Conservation (phyloP, 2,329 filamentous ascomycete species). For the Neopestalotiopsis sp. region DNA sequence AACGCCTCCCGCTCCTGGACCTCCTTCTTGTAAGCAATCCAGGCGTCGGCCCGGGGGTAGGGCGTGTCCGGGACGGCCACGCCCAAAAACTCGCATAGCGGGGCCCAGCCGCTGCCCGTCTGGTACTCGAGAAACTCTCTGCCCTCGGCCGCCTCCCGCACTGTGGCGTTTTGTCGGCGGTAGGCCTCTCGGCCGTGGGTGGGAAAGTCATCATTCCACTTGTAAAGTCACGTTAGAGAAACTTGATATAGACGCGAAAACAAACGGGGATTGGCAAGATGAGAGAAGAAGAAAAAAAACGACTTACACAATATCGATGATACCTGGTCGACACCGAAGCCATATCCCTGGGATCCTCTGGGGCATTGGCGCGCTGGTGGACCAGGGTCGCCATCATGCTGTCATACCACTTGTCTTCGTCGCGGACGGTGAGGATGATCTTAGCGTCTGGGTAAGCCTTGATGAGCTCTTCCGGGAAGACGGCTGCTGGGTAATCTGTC, state of each 20-base stretch:
- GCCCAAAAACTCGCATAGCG: slow-evolving; percentile 35
- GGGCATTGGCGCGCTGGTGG: slow-evolving; percentile 27
- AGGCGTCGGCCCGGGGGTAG: slow-evolving; percentile 37
- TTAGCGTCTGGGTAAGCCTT: slow-evolving; percentile 68
- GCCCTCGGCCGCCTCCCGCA: slow-evolving; percentile 24
- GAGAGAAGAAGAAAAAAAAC: not conserved
- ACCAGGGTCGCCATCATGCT: slow-evolving; percentile 42
- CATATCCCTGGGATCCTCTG: slow-evolving; percentile 28
- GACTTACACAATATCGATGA: slow-evolving; percentile 30
- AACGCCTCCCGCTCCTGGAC: slow-evolving; percentile 8
- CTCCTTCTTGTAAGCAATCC: slow-evolving; percentile 33
- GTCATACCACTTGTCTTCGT: slow-evolving; percentile 63
- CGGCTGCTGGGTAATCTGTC: slow-evolving; percentile 38
- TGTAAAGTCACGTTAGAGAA: too few species aligned
- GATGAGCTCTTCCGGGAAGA: slow-evolving; percentile 63
- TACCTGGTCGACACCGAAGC: slow-evolving; percentile 30
- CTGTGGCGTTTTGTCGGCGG: slow-evolving; percentile 31
- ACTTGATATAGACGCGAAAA: too few species aligned
- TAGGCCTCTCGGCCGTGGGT: slow-evolving; percentile 29
- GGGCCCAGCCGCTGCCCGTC: slow-evolving; percentile 34
- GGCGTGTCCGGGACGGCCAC: slow-evolving; percentile 27
- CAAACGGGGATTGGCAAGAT: too few species aligned
- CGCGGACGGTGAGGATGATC: slow-evolving; percentile 63
- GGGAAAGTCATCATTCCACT: slow-evolving; percentile 35
- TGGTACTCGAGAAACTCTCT: slow-evolving; percentile 34